phyloP scores from a whole-genome alignment of 352 stramenopile genomes.

The Phytophthora citrophthora region DNA sequence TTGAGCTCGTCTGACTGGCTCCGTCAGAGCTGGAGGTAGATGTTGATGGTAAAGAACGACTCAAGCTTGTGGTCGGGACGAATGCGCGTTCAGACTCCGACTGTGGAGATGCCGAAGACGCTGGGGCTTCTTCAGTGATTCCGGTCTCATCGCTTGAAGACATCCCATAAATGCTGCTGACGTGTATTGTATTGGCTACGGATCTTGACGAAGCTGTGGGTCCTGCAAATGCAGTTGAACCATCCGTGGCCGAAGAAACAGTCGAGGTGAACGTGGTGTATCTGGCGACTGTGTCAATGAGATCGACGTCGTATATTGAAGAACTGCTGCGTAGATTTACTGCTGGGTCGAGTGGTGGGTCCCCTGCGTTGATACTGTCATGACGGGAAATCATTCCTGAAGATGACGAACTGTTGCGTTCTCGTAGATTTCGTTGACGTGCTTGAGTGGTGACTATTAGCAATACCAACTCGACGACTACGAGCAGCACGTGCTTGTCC shows the following conservation, averaged over 20 bases:
- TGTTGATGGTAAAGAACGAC: not conserved
- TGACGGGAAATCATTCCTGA: not conserved
- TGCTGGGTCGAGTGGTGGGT: not conserved
- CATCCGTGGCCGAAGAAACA: not conserved
- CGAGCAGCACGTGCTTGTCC: conserved; percentile 13
- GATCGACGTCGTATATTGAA: not conserved
- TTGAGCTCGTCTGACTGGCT: not conserved
- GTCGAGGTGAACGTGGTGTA: not conserved
- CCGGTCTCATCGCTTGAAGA: not conserved
- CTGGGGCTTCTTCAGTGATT: not conserved
- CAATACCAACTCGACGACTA: conserved; percentile 9
- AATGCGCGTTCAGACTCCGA: not conserved
- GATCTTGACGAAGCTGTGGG: no score
- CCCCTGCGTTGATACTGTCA: conserved; percentile 8
- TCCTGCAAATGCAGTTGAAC: no score
- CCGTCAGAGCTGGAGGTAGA: not conserved
- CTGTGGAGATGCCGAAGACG: not conserved
- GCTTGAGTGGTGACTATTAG: conserved; percentile 4
- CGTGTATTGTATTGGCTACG: no score
- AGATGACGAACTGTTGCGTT: conserved; percentile 9
- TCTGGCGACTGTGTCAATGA: not conserved
- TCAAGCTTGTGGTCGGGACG: not conserved
- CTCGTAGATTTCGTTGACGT: conserved; percentile 2
- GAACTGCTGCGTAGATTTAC: conserved; percentile 5
- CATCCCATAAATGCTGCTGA: not conserved